phyloP scores from a whole-genome alignment of 495 filamentous ascomycete genomes.

The Neurospora sp. region DNA sequence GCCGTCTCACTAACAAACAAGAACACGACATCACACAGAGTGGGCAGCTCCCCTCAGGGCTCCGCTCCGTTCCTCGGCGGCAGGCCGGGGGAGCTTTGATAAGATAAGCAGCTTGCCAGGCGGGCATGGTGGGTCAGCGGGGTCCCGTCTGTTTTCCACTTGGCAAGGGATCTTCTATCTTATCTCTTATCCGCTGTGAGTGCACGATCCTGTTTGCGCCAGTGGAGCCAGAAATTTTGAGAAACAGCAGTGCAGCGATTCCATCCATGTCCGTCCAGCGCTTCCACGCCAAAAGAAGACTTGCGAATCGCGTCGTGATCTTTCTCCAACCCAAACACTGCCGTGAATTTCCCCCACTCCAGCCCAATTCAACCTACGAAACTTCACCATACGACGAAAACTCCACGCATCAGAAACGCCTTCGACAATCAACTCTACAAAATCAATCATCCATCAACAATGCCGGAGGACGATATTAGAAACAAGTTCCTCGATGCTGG shows the following conservation, averaged over 20 bases:
- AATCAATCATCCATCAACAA: background rate
- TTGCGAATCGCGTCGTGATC: background rate
- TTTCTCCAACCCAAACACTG: background rate
- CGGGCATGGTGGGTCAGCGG: background rate
- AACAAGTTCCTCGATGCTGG: constrained; percentile 68
- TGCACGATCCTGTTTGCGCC: background rate
- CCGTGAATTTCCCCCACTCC: background rate
- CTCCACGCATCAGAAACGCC: background rate
- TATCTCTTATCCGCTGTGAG: background rate
- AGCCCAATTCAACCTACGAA: background rate
- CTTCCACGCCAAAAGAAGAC: background rate
- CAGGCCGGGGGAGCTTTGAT: background rate
- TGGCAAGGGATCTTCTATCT: background rate
- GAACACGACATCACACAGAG: background rate
- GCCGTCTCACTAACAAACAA: background rate
- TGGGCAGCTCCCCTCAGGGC: background rate
- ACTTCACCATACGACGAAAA: background rate
- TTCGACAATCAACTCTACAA: background rate
- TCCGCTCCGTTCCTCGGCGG: background rate
- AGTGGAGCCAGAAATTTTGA: background rate
- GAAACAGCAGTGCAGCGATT: background rate
- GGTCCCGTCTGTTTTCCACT: background rate
- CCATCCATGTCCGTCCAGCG: background rate
- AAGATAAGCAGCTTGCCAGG: background rate
- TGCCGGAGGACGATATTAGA: constrained; percentile 39